phyloP scores from a whole-genome alignment of 2,329 filamentous ascomycete genomes.

The Aspergillus oerlinghausenensis region DNA sequence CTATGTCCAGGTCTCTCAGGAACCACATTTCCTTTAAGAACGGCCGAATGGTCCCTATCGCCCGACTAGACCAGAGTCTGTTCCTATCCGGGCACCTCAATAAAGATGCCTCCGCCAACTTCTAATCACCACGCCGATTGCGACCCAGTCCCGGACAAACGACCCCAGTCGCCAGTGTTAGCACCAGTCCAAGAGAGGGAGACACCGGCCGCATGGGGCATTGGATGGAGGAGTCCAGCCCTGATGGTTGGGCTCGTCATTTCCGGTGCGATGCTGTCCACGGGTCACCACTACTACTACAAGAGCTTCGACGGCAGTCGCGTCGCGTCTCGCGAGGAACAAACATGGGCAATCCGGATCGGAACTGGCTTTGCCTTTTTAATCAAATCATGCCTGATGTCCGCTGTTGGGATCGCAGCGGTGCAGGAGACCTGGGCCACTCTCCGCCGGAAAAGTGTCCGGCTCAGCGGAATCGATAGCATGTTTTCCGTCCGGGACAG shows the following conservation, averaged over 20 bases:
- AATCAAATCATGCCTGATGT: slow-evolving; percentile 1
- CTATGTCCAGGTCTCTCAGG: too few relatives aligned
- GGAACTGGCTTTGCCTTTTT: slow-evolving; percentile 10
- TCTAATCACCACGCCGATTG: too few relatives aligned
- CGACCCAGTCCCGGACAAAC: too few relatives aligned
- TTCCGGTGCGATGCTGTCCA: slow-evolving; percentile 1
- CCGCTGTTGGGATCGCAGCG: slow-evolving; percentile 7
- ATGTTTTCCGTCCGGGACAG: slow-evolving; percentile 6
- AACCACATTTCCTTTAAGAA: too few relatives aligned
- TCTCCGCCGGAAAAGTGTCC: slow-evolving; percentile 6
- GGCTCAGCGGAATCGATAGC: slow-evolving; percentile 4
- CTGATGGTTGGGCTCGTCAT: slow-evolving; percentile 5
- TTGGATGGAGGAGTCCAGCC: slow-evolving; percentile 2
- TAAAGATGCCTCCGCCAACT: too few relatives aligned
- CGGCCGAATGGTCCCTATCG: too few relatives aligned
- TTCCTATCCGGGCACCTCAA: too few relatives aligned
- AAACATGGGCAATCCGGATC: slow-evolving; percentile 9
- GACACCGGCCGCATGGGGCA: not conserved
- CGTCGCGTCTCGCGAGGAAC: slow-evolving; percentile 4
- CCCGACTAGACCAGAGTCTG: too few relatives aligned
- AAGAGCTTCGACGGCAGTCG: not conserved
- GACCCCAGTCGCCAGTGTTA: too few relatives aligned
- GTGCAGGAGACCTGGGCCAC: slow-evolving; percentile 8
- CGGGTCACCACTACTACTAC: slow-evolving; percentile 5
- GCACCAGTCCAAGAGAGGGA: not conserved